A percentile compares a stretch with the other conserved stretches of the same genome.
Evolutionary conservation across 257 asterid species (phyloP).

Genomic region (Eucommia ulmoides): DNA sequence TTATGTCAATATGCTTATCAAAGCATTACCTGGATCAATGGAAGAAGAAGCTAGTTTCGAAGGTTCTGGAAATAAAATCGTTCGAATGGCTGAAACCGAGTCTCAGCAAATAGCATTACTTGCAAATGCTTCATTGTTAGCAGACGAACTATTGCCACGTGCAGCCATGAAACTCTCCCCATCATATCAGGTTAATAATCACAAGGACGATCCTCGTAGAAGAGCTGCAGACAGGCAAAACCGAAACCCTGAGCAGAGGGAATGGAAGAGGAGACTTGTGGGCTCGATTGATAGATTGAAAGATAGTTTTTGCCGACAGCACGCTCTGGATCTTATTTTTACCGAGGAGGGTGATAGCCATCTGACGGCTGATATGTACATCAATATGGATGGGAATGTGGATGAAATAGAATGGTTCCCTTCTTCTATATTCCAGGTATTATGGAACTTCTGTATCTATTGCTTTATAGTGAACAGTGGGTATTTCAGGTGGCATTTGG

Average conservation of each 20-base stretch:
- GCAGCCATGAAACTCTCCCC: constrained; percentile 90
- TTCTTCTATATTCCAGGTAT: constrained; percentile 93
- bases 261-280: constrained; percentile 87
- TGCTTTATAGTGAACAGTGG: too few species aligned
- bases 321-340: constrained; percentile 90
- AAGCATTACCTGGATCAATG: constrained; percentile 91
- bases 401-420: constrained; percentile 93
- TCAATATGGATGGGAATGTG: constrained; percentile 69
- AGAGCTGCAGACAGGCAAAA: constrained; percentile 77
- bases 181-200: constrained; percentile 32
- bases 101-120: constrained; percentile 94
- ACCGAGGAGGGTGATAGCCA: constrained; percentile 93
- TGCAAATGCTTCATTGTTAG: constrained; percentile 91
- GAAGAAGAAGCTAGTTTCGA: constrained; percentile 78
- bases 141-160: constrained; percentile 94
- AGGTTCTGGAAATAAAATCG: constrained; percentile 75
- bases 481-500: too few species aligned
- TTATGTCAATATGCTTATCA: constrained; percentile 71
- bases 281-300: constrained; percentile 74
- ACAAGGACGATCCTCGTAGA: constrained; percentile 70
- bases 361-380: constrained; percentile 74
- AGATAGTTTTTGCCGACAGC: constrained; percentile 97
- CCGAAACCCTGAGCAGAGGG: constrained; percentile 96
- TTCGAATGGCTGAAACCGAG: constrained; percentile 93
- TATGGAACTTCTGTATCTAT: too few species aligned